These are phyloP conservation scores for Wilhelminamyces savonicus DNA, from an alignment of 805 yeast species.

Conservation along the genomic window DNA sequence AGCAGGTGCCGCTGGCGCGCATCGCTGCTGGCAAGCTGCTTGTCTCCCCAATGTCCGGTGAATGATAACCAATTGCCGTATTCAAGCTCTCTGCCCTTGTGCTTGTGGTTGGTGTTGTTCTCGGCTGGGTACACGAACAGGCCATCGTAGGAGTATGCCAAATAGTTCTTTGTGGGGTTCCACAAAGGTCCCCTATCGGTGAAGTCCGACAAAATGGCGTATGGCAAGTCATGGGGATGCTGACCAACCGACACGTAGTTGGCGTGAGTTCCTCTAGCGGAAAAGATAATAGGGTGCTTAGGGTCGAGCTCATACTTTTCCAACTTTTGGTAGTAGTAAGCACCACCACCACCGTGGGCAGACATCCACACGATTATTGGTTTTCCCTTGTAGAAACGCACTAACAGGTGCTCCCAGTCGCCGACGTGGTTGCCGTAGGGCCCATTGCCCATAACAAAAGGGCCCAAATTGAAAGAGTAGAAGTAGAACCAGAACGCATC, in stretches of 20 bases:
- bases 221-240: constrained; percentile 93
- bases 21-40: constrained; percentile 56
- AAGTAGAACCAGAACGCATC: constrained; percentile 97
- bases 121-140: constrained; percentile 35
- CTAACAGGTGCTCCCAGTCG: constrained; percentile 95
- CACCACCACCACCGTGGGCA: constrained; percentile 97
- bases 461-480: constrained; percentile 90
- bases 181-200: constrained; percentile 94
- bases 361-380: constrained; percentile 93
- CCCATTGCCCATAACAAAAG: constrained; percentile 95
- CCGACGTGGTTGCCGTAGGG: constrained; percentile 98
- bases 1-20: constrained; percentile 82
- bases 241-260: constrained; percentile 95
- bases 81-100: constrained; percentile 43
- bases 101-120: constrained; percentile 35
- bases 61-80: constrained; percentile 77
- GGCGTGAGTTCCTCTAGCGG: constrained; percentile 96
- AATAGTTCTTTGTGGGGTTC: constrained; percentile 82
- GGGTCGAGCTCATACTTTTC: constrained; percentile 50
- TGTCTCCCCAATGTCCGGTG: constrained; percentile 89
- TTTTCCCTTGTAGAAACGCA: constrained; percentile 71
- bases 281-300: constrained; percentile 66
- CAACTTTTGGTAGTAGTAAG: constrained; percentile 69
- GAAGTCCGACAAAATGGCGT: constrained; percentile 82
- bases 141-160: constrained; percentile 80